Conservation (phyloP, 805 yeast genomes). For the Blastobotrys attinorum region DNA sequence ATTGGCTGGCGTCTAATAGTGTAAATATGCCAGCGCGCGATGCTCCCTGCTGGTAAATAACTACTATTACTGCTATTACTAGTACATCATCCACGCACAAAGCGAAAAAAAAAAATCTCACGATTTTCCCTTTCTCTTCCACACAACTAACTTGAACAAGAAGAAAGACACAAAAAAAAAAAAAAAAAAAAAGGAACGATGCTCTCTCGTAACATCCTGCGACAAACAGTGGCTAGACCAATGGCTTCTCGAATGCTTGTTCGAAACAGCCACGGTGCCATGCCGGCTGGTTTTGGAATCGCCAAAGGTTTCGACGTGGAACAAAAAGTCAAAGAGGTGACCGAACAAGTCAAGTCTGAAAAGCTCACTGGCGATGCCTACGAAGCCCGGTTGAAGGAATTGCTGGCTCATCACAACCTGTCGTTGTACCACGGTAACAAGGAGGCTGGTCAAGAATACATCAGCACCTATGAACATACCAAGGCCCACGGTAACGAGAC, state of each 20-base stretch:
- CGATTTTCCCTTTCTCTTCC: too few relatives aligned
- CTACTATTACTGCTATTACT: too few relatives aligned
- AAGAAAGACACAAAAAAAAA: too few relatives aligned
- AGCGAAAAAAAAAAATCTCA: too few relatives aligned
- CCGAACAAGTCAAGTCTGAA: slow-evolving; percentile 1
- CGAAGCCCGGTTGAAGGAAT: slow-evolving; percentile 4
- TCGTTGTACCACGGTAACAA: slow-evolving; percentile 5
- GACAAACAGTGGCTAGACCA: neutral
- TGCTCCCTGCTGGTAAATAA: too few relatives aligned
- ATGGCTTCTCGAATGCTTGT: neutral
- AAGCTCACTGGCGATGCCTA: slow-evolving; percentile 4
- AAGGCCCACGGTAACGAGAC: slow-evolving; percentile 74
- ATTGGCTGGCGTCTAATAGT: neutral
- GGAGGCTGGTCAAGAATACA: slow-evolving; percentile 53
- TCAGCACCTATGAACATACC: slow-evolving; percentile 52
- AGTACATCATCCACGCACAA: neutral
- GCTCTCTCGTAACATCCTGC: neutral
- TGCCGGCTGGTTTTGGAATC: slow-evolving; percentile 2
- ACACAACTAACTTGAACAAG: too few relatives aligned
- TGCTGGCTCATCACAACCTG: slow-evolving; percentile 2
- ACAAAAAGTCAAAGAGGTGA: neutral
- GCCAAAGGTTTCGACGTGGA: neutral
- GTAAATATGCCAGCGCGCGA: too few relatives aligned
- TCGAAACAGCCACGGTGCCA: neutral
- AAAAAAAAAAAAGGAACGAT: neutral